Conservation (phyloP, 2,329 filamentous ascomycete genomes). For the Aureobasidium sp. region DNA sequence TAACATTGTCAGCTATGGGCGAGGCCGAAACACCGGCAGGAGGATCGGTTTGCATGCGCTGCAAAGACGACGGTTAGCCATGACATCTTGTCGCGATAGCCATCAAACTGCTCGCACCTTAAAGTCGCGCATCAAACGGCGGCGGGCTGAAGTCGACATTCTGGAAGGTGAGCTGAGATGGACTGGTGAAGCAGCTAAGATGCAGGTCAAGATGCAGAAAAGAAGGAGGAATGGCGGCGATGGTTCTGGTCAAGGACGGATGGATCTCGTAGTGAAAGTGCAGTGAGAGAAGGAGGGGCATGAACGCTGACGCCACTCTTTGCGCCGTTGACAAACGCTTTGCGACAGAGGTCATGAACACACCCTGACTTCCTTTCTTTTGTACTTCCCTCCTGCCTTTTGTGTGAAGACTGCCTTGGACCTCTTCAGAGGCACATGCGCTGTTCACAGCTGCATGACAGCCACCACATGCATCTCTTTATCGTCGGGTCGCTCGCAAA, state of each 20-base stretch:
- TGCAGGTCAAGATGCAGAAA: not conserved
- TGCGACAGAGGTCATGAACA: not conserved
- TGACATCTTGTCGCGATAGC: not conserved
- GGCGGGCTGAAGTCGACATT: slow-evolving; percentile 91
- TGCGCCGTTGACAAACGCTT: slow-evolving; percentile 8
- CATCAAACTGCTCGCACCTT: slow-evolving; percentile 57
- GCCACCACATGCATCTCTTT: not conserved
- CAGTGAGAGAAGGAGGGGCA: not conserved
- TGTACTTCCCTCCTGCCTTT: not conserved
- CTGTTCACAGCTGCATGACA: not conserved
- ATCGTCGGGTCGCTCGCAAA: not conserved
- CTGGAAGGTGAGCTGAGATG: slow-evolving; percentile 20
- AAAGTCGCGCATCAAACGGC: slow-evolving; percentile 98
- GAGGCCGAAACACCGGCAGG: slow-evolving; percentile 94
- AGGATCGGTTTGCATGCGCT: slow-evolving; percentile 99
- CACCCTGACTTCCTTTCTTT: not conserved
- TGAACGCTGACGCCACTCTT: slow-evolving; percentile 11
- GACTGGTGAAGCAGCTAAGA: not conserved
- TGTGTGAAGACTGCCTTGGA: not conserved
- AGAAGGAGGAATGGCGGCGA: not conserved
- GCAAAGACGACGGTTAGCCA: slow-evolving; percentile 18
- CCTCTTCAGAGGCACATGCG: not conserved
- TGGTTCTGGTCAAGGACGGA: not conserved
- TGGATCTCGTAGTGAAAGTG: not conserved
- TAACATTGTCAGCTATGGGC: slow-evolving; percentile 91